phyloP scores from a whole-genome alignment of 805 yeast species.

The Candida ascalaphidarum region DNA sequence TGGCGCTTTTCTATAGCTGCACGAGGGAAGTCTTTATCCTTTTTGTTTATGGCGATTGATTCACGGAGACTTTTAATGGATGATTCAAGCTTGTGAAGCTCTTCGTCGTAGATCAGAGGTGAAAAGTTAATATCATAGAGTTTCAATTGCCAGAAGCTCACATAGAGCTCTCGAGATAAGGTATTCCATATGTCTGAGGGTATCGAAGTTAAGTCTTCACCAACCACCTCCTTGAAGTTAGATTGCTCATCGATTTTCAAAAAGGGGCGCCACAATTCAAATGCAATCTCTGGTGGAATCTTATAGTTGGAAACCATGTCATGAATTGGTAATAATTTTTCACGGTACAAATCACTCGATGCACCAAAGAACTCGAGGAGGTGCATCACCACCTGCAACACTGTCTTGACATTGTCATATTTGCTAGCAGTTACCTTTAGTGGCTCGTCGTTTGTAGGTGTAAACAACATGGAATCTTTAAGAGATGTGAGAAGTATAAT shows the following conservation, averaged over 20 bases:
- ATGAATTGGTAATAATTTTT: conserved; percentile 30
- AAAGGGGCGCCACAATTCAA: conserved; percentile 65
- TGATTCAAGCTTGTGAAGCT: conserved; percentile 30
- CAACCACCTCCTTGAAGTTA: conserved; percentile 2
- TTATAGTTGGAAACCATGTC: conserved; percentile 34
- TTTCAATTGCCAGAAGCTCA: conserved; percentile 65
- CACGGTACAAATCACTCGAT: conserved; percentile 12
- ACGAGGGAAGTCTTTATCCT: conserved; percentile 14
- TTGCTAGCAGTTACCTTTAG: conserved; percentile 66
- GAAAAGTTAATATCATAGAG: conserved; percentile 63
- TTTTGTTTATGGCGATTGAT: conserved; percentile 19
- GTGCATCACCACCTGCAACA: conserved; percentile 59
- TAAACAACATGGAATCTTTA: conserved; percentile 26
- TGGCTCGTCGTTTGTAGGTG: conserved; percentile 15
- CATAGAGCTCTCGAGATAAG: conserved; percentile 38
- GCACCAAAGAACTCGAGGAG: conserved; percentile 45
- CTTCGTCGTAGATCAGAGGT: conserved; percentile 39
- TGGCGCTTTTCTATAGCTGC: conserved; percentile 12
- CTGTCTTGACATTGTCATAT: conserved; percentile 61
- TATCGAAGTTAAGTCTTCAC: conserved; percentile 2
- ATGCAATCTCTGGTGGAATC: conserved; percentile 56
- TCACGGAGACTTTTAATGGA: conserved; percentile 26
- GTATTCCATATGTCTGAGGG: conserved; percentile 11
- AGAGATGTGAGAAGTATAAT: conserved; percentile 52
- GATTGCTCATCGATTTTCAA: conserved; percentile 20